phyloP scores from a whole-genome alignment of 2,329 filamentous ascomycete species.

The Fusarium sp. region DNA sequence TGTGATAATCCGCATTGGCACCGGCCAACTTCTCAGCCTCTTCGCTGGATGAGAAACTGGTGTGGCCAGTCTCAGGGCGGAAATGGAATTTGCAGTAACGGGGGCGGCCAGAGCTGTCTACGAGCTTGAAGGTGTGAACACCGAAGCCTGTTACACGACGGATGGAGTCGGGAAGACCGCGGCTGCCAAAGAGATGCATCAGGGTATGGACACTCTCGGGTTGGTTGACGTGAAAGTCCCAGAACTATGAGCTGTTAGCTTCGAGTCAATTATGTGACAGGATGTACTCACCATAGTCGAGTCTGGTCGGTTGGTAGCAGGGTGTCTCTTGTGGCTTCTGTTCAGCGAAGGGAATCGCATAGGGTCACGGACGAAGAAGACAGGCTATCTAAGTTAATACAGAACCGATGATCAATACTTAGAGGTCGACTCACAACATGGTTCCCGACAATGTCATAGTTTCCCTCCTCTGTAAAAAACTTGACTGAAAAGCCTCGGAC shows the following conservation, averaged over 20 bases:
- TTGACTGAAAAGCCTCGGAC: slow-evolving; percentile 73
- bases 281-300: slow-evolving; percentile 16
- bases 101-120: slow-evolving; percentile 5
- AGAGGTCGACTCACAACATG: not conserved
- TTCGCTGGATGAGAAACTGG: not conserved
- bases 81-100: slow-evolving; percentile 36
- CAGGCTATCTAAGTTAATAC: not conserved
- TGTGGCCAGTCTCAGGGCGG: slow-evolving; percentile 15
- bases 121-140: slow-evolving; percentile 27
- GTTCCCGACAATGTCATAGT: slow-evolving; percentile 66
- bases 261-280: no score
- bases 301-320: slow-evolving; percentile 26
- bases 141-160: slow-evolving; percentile 23
- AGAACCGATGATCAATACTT: accelerated
- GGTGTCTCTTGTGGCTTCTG: slow-evolving; percentile 44
- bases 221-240: slow-evolving; percentile 37
- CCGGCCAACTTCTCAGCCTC: slow-evolving; percentile 24
- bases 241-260: slow-evolving; percentile 7
- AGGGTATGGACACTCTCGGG: slow-evolving; percentile 27
- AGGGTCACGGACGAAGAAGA: slow-evolving; percentile 10
- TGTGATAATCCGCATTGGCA: slow-evolving; percentile 29
- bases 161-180: slow-evolving; percentile 23
- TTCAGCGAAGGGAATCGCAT: slow-evolving; percentile 18
- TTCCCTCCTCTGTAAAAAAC: slow-evolving; percentile 74
- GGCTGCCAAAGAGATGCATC: slow-evolving; percentile 30